Percentiles rank a stretch among this genome's conserved stretches.
phyloP scores from a whole-genome alignment of 306 rosid species.

The Crotalaria pallida region DNA sequence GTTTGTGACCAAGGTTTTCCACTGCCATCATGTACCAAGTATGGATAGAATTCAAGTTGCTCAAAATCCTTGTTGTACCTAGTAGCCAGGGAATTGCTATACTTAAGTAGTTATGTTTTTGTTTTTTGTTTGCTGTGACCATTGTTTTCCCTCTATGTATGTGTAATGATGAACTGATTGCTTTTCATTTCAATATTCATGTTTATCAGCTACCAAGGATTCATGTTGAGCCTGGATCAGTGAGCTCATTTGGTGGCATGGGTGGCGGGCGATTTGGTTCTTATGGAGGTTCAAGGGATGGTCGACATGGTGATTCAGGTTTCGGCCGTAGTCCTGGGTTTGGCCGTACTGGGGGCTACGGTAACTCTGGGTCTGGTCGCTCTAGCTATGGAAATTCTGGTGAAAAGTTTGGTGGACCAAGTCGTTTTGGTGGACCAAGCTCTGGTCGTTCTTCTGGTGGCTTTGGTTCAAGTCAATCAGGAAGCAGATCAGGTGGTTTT shows the following conservation, averaged over 20 bases:
- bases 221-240: conserved; percentile 47
- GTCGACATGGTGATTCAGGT: conserved; percentile 34
- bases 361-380: conserved; percentile 38
- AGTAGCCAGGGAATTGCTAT: neutral
- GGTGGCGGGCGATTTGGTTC: conserved; percentile 51
- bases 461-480: conserved; percentile 37
- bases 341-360: conserved; percentile 42
- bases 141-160: neutral
- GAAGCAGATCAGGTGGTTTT: conserved; percentile 36
- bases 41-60: conserved; percentile 1
- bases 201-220: conserved; percentile 71
- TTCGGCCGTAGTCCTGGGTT: conserved; percentile 48
- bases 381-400: conserved; percentile 41
- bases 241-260: conserved; percentile 40
- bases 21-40: neutral
- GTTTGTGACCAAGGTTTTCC: neutral
- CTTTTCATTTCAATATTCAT: conserved; percentile 12
- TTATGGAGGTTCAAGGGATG: conserved; percentile 38
- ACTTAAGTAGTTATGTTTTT: neutral
- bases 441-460: conserved; percentile 44
- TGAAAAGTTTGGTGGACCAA: conserved; percentile 33
- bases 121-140: neutral
- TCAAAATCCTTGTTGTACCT: neutral
- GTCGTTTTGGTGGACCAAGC: conserved; percentile 44
- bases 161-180: conserved; percentile 20